Percentiles rank a stretch among this genome's conserved stretches.
Evolutionary conservation across 768 basidiomycete species (phyloP).

Genomic region (Rubroboletus pulcherrimus): DNA sequence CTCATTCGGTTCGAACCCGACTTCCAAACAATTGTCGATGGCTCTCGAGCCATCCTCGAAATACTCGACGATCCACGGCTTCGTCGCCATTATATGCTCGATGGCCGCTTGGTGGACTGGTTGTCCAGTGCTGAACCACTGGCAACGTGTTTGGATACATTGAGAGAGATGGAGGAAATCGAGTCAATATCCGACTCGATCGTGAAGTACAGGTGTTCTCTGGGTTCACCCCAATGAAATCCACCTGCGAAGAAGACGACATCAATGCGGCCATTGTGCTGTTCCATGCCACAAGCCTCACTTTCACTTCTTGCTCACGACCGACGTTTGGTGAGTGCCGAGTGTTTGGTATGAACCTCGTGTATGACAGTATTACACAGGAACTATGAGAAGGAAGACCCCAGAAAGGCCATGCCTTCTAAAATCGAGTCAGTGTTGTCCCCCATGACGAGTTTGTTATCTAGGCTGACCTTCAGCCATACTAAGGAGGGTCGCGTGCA

Average conservation of each 20-base stretch:
- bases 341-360: background rate
- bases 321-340: background rate
- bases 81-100: background rate
- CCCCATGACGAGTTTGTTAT: too few species aligned
- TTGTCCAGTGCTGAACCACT: background rate
- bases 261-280: background rate
- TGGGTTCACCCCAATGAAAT: background rate
- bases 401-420: background rate
- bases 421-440: background rate
- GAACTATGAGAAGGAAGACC: background rate
- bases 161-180: background rate
- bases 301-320: slow-evolving; percentile 3
- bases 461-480: background rate
- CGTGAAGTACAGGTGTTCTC: background rate
- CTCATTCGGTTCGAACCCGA: background rate
- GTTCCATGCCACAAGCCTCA: background rate
- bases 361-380: background rate
- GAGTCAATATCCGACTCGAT: background rate
- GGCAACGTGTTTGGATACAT: background rate
- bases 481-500: background rate
- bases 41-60: background rate
- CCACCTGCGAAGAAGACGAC: background rate
- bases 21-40: background rate
- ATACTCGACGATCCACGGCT: background rate
- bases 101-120: slow-evolving; percentile 1